Percentiles rank a stretch among this genome's conserved stretches.
Evolutionary conservation across 164 flowering plant species (phyloP).

Genomic region (Cinnamomum micranthum): DNA sequence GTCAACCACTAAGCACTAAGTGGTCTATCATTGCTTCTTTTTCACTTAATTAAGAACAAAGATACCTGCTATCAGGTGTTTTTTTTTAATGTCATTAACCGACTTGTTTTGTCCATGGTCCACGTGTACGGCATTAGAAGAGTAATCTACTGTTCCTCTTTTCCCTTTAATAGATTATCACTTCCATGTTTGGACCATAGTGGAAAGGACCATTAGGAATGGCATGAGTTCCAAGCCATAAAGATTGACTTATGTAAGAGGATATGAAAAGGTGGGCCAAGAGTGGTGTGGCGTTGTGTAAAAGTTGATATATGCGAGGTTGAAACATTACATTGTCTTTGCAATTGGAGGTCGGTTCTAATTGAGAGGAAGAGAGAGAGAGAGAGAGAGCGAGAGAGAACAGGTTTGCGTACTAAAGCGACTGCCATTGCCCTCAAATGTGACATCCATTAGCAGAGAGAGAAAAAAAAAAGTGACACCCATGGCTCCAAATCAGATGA

Average conservation of each 20-base stretch:
- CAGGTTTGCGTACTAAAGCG: neutral
- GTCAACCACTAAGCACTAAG: neutral
- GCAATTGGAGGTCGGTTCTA: neutral
- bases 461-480: neutral
- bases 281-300: neutral
- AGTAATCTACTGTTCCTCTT: neutral
- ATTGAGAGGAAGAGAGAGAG: neutral
- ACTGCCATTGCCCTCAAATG: neutral
- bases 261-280: neutral
- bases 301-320: neutral
- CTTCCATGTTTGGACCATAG: neutral
- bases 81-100: neutral
- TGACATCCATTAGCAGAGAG: neutral
- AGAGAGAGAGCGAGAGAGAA: neutral
- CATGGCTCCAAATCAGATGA: neutral
- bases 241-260: neutral
- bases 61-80: neutral
- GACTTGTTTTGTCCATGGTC: neutral
- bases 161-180: neutral
- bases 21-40: neutral
- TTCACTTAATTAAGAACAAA: neutral
- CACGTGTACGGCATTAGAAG: neutral
- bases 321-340: too few species aligned
- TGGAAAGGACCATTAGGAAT: neutral
- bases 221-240: neutral